These are phyloP conservation scores for Scolecobasidium constrictum DNA, from an alignment of 2,329 filamentous ascomycete species.

Conservation along the genomic window DNA sequence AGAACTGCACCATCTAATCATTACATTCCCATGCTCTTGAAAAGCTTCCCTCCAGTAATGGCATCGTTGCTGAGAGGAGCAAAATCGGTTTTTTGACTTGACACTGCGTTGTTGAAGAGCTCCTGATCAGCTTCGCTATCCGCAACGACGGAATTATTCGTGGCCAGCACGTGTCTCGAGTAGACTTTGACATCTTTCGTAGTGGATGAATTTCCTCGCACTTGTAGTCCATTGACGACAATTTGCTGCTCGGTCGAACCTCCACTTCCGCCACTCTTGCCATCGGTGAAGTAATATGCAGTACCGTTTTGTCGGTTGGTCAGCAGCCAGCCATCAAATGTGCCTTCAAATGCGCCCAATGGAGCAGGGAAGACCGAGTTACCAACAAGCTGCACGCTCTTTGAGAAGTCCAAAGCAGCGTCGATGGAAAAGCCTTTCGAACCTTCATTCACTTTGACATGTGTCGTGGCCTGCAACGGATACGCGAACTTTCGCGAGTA, in stretches of 20 bases:
- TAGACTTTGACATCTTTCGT: slow-evolving; percentile 35
- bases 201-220: slow-evolving; percentile 11
- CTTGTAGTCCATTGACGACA: slow-evolving; percentile 37
- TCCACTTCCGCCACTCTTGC: slow-evolving; percentile 37
- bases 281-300: slow-evolving; percentile 41
- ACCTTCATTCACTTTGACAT: slow-evolving; percentile 29
- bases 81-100: too few relatives aligned
- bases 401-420: slow-evolving; percentile 38
- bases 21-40: too few relatives aligned
- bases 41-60: too few relatives aligned
- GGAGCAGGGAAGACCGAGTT: slow-evolving; percentile 47
- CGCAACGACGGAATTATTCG: slow-evolving; percentile 30
- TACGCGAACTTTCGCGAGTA: slow-evolving; percentile 43
- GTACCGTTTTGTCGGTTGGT: slow-evolving; percentile 46
- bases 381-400: slow-evolving; percentile 35
- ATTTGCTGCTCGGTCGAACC: slow-evolving; percentile 49
- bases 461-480: slow-evolving; percentile 48
- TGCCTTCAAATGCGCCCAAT: slow-evolving; percentile 43
- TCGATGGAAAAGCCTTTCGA: slow-evolving; percentile 33
- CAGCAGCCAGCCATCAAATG: slow-evolving; percentile 17
- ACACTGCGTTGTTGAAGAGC: too few relatives aligned
- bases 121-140: too few relatives aligned
- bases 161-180: slow-evolving; percentile 42
- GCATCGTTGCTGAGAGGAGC: too few relatives aligned
- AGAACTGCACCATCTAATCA: too few relatives aligned